phyloP scores from a whole-genome alignment of 495 filamentous ascomycete species.

The Cudoniella acicularis region DNA sequence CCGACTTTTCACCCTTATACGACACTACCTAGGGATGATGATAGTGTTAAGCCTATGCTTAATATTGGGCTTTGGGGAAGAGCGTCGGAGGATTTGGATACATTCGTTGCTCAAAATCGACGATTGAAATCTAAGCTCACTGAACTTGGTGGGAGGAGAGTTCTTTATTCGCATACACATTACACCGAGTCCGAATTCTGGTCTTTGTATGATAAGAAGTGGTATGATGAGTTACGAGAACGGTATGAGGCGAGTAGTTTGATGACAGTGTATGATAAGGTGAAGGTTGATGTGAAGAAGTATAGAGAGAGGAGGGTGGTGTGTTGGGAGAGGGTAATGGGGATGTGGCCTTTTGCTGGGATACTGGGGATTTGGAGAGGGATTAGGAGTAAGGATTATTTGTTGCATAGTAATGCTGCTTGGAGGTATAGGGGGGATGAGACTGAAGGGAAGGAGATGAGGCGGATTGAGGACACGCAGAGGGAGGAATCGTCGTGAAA shows the following conservation, averaged over 20 bases:
- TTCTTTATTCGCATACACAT: conserved; percentile 56
- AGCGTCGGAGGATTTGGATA: conserved; percentile 34
- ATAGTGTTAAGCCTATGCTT: conserved; percentile 37
- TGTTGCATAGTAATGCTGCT: not conserved
- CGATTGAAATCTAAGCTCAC: conserved; percentile 58
- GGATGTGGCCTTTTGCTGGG: conserved; percentile 27
- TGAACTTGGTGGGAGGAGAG: conserved; percentile 59
- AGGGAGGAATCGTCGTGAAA: too few species aligned
- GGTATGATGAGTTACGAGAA: conserved; percentile 44
- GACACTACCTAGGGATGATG: conserved; percentile 22
- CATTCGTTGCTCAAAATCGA: conserved; percentile 54
- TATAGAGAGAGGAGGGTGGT: not conserved
- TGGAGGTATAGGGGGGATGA: too few species aligned
- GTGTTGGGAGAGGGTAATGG: conserved; percentile 2
- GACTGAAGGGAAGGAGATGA: too few species aligned
- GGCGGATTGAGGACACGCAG: too few species aligned
- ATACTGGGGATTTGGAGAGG: conserved; percentile 25
- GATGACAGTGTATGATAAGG: conserved; percentile 54
- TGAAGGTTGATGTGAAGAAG: conserved; percentile 34
- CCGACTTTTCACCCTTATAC: conserved; percentile 17
- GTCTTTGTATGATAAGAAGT: conserved; percentile 40
- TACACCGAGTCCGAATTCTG: conserved; percentile 51
- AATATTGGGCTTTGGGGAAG: conserved; percentile 52
- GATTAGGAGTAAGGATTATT: conserved; percentile 23
- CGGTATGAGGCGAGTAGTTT: conserved; percentile 45